Conservation (phyloP, 1,284 basidiomycete genomes). For the Naganishia sp. region DNA sequence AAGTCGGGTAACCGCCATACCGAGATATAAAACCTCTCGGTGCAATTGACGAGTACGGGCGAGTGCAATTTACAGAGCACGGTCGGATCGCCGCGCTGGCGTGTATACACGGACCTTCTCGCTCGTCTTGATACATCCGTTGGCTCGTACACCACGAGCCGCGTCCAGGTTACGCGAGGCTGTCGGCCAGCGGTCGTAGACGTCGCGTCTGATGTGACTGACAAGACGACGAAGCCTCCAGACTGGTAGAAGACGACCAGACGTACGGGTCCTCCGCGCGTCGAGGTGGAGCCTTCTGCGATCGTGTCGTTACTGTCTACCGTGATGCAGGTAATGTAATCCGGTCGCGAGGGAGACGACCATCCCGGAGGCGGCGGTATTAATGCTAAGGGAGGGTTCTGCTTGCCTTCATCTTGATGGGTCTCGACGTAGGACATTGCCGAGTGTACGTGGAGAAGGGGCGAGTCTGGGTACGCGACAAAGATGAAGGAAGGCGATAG, state of each 20-base stretch:
- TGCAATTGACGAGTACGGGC: constrained; percentile 47
- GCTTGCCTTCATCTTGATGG: background rate
- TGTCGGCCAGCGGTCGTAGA: background rate
- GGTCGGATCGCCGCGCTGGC: constrained; percentile 41
- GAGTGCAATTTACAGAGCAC: constrained; percentile 45
- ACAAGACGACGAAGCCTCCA: constrained; percentile 49
- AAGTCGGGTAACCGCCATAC: constrained; percentile 37
- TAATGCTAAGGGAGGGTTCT: constrained; percentile 42
- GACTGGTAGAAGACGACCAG: constrained; percentile 51
- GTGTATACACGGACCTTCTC: constrained; percentile 11
- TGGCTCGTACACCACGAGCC: constrained; percentile 19
- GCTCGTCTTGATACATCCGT: constrained; percentile 2
- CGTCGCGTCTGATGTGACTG: constrained; percentile 25
- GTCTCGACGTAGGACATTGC: constrained; percentile 16
- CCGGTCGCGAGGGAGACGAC: constrained; percentile 49
- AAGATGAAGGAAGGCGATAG: constrained; percentile 52
- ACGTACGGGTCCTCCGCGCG: constrained; percentile 37
- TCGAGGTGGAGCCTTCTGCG: background rate
- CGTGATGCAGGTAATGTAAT: constrained; percentile 48
- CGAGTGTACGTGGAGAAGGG: constrained; percentile 48
- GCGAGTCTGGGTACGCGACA: constrained; percentile 46
- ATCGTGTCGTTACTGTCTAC: constrained; percentile 37
- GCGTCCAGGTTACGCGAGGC: constrained; percentile 12
- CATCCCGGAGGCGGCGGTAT: constrained; percentile 54
- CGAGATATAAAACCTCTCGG: constrained; percentile 44